Base-by-base conservation (phyloP, 768 basidiomycete species). In the Leccinum variicolor region DNA sequence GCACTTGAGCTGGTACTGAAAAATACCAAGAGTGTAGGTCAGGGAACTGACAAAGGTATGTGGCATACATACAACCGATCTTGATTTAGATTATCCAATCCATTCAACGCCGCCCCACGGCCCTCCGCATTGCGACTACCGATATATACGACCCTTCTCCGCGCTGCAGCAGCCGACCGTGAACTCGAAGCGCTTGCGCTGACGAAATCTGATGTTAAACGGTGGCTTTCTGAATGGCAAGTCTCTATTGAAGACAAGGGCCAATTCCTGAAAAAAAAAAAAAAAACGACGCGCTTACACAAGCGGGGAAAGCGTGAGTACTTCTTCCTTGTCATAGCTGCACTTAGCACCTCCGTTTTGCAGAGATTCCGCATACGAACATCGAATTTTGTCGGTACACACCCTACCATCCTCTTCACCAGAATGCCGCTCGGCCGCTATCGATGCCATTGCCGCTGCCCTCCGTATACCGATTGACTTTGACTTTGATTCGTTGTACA, bases 31-130 rank as follows among this genome's bases (percentile, higher is more conserved):
- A 77, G 81, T 2, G 66, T 92, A 17, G 91, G 92, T 29, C 88
- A 90, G 34, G 91, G 92, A 36, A 76, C 81, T 17, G 91, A 92
- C 61, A 84, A 83, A 77, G 92, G 92, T 88, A 64, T 48, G 81
- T 69, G 49, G 23, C 7, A 9, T 26, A n/a, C 52, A 43, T 59
- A 46, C 17, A 45, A 26, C 55, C 55, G 47, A 61, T 52, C 21
- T 50, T 46, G 36, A 56, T 25, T 9, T 62, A 93, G 92, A 66
- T 74, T 93, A 11, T 86, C 92, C 21, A 92, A 91, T 68, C 72
- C 93, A 26, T 92, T 92, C 80, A 92, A 94, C 65, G 80, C 86
- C 13, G 73, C 85, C n/a, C n/a, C n/a, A n/a, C n/a, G n/a, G n/a
- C n/a, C n/a, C n/a, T 92, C 90, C 3, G 69, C 84, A 15, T 74